phyloP scores from a whole-genome alignment of 2,329 filamentous ascomycete species.

The Basipetospora sp. region DNA sequence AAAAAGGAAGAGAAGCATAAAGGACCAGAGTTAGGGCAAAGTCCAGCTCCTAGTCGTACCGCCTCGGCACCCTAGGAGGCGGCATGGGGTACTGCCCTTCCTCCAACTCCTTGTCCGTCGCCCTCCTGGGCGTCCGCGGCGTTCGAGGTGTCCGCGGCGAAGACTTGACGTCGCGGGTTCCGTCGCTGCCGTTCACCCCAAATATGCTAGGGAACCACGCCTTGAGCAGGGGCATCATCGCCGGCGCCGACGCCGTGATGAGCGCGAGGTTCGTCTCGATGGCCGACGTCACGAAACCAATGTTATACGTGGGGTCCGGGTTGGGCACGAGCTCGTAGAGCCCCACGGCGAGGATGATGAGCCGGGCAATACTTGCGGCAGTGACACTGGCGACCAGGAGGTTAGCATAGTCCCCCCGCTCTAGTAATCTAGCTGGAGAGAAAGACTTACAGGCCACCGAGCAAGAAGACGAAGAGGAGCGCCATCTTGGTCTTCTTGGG shows the following conservation, averaged over 20 bases:
- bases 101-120: neutral
- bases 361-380: conserved; percentile 18
- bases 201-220: conserved; percentile 21
- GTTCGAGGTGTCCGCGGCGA: neutral
- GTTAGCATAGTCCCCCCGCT: no score
- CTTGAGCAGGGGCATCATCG: conserved; percentile 20
- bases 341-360: conserved; percentile 13
- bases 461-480: conserved; percentile 24
- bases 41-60: neutral
- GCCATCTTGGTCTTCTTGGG: conserved; percentile 22
- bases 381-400: conserved; percentile 15
- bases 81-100: neutral
- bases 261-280: conserved; percentile 24
- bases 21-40: no score
- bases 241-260: conserved; percentile 21
- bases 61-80: neutral
- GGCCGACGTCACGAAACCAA: conserved; percentile 18
- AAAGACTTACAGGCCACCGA: conserved; percentile 22
- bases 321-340: conserved; percentile 3
- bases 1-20: no score
- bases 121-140: neutral
- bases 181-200: neutral
- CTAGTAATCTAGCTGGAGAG: no score
- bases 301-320: conserved; percentile 15
- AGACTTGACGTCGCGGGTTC: no score